Evolutionary conservation across 768 basidiomycete species (phyloP).

Genomic region (Galerina sulciceps): DNA sequence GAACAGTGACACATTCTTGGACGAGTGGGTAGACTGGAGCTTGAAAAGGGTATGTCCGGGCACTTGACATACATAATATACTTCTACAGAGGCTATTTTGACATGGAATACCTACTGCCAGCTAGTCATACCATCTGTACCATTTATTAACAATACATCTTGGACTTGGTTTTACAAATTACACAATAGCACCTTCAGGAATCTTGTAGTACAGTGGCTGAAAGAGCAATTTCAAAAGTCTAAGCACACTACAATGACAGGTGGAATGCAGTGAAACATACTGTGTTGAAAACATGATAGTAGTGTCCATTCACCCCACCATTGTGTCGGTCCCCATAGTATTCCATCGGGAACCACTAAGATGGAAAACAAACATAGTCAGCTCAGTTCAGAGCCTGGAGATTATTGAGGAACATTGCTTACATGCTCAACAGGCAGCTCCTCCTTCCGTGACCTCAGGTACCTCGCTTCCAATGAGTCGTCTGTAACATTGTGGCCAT

Average conservation of each 20-base stretch:
- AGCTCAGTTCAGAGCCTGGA: background rate
- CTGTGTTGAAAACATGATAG: conserved; percentile 79
- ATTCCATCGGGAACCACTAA: conserved; percentile 83
- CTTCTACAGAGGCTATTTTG: no score
- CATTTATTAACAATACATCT: background rate
- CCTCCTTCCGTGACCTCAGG: conserved; percentile 66
- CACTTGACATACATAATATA: background rate
- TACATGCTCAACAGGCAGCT: conserved; percentile 67
- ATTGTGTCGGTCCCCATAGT: conserved; percentile 54
- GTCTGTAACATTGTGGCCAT: conserved; percentile 56
- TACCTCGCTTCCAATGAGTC: conserved; percentile 69
- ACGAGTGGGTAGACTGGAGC: no score
- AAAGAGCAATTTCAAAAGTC: no score
- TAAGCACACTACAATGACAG: no score
- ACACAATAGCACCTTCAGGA: conserved; percentile 47
- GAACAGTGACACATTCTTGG: background rate
- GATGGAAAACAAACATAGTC: background rate
- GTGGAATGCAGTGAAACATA: no score
- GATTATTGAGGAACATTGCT: conserved; percentile 25
- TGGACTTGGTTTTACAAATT: background rate
- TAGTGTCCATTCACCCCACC: conserved; percentile 73
- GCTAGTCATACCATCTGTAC: no score
- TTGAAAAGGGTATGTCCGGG: no score
- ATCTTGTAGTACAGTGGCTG: conserved; percentile 60
- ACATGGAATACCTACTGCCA: no score